Evolutionary conservation across 495 filamentous ascomycete species (phyloP).

Genomic region (Bombardia bombarda): DNA sequence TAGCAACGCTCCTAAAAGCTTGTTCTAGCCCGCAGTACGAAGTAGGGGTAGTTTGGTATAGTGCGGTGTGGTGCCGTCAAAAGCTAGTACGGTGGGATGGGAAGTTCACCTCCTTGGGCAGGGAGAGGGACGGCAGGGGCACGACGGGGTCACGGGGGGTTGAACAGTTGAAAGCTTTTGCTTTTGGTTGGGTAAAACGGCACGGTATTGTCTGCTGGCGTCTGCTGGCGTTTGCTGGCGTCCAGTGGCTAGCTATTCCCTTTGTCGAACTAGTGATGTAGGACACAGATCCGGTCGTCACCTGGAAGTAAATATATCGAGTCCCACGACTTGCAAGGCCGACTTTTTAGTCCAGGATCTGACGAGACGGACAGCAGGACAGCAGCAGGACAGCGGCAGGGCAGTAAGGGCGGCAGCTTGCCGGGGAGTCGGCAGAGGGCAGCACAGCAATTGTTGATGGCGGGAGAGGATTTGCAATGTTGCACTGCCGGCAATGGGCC

Average conservation of each 20-base stretch:
- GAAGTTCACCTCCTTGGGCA: neutral
- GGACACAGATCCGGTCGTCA: constrained; percentile 38
- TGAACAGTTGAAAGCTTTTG: neutral
- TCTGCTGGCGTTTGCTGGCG: no score
- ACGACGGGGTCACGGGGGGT: neutral
- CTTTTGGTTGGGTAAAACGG: neutral
- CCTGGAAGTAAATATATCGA: constrained; percentile 16
- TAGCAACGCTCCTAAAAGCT: constrained; percentile 4
- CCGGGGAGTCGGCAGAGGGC: constrained; percentile 10
- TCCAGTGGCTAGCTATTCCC: neutral
- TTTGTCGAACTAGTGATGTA: constrained; percentile 12
- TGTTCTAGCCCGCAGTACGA: no score
- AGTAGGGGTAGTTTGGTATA: no score
- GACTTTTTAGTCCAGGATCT: constrained; percentile 4
- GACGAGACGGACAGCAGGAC: neutral
- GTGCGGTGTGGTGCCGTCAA: constrained; percentile 21
- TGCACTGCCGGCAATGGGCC: constrained; percentile 10
- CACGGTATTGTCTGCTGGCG: no score
- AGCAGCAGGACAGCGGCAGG: neutral
- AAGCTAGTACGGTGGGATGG: constrained; percentile 15
- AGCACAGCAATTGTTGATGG: constrained; percentile 10
- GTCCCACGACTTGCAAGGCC: constrained; percentile 18
- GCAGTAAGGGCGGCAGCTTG: no score
- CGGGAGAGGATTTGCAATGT: constrained; percentile 9
- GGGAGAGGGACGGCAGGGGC: neutral